Conservation (phyloP, 306 rosid genomes). For the Oxytropis ochrocephala region DNA sequence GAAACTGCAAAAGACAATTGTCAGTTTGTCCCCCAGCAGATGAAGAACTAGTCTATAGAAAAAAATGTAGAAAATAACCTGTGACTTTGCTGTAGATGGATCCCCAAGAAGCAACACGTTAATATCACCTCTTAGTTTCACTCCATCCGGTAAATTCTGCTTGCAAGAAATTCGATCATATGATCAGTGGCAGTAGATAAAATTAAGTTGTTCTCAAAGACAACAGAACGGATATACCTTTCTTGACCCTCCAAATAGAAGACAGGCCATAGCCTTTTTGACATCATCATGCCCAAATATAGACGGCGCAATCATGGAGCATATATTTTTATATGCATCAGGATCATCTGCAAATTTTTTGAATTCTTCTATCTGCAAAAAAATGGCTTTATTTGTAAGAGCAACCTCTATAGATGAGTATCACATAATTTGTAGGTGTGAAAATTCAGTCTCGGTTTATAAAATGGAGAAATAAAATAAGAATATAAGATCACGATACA, state of each 20-base stretch:
- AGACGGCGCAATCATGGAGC: slow-evolving; percentile 92
- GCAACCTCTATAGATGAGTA: not conserved
- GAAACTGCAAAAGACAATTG: slow-evolving; percentile 51
- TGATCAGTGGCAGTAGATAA: not conserved
- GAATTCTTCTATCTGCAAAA: slow-evolving; percentile 81
- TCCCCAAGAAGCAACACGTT: slow-evolving; percentile 96
- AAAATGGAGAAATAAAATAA: too few relatives aligned
- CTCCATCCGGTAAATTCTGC: slow-evolving; percentile 95
- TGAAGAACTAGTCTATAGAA: slow-evolving; percentile 24
- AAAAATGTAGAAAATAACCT: slow-evolving; percentile 39
- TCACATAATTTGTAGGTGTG: not conserved
- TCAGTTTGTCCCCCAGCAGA: not conserved
- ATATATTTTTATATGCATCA: slow-evolving; percentile 71
- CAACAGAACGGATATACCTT: slow-evolving; percentile 56
- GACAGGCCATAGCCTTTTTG: slow-evolving; percentile 92
- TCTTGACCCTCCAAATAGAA: slow-evolving; percentile 92
- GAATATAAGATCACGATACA: not conserved
- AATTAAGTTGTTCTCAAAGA: not conserved
- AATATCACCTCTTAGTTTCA: slow-evolving; percentile 92
- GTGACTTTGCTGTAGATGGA: slow-evolving; percentile 98
- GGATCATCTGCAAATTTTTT: slow-evolving; percentile 82
- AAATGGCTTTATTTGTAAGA: not conserved
- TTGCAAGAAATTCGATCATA: slow-evolving; percentile 22
- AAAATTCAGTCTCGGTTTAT: not conserved
- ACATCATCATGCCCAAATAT: slow-evolving; percentile 94